Base-by-base conservation (phyloP, 495 filamentous ascomycete species). In the Penicillium crystallinum region DNA sequence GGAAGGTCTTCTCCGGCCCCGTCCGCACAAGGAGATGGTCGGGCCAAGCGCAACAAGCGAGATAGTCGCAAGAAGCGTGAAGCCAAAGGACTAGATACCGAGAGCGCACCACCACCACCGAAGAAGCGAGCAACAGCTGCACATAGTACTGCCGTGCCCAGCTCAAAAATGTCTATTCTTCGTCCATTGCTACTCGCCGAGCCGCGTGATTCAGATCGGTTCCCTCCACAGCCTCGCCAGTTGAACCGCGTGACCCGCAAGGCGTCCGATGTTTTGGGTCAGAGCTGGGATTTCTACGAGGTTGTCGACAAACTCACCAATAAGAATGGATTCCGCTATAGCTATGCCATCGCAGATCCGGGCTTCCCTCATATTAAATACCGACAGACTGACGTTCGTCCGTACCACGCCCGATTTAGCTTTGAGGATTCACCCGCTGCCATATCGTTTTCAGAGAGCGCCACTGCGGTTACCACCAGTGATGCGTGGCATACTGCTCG, bases 241-340 rank as follows among this genome's bases (percentile, higher is more conserved):
- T 56, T 75, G 52, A 75, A 68, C 40, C 69, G 62, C 31, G 63
- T 73, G 37, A 64, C 49, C 15, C 63, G 62, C 22, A 75, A 74
- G 53, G 57, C 56, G 8, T 72, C 69, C 1, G 52, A 63, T 11
- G 57, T 68, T 0, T 49, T 71, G 14, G 66, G 61, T 4, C 62
- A 75, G 49, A 69, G 56, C 47, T 75, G 71, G 66, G 66, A 73
- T 42, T 76, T 76, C 36, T 71, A 72, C 39, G 73, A 77, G 43
- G 64, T 74, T 10, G 68, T 69, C 18, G 73, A 77, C 58, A 90
- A 87, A 66, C 88, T 93, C 36, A 87, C 83, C 55, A 97, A 96
- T 59, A 92, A 93, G 64, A 90, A 91, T 68, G 88, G 83, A 36
- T 97, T 88, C 57, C 86, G 89, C 33, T 99, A 97, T 65, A 88